These are phyloP conservation scores for Termitomyces heimii DNA, from an alignment of 768 basidiomycete species.

Conservation along the genomic window DNA sequence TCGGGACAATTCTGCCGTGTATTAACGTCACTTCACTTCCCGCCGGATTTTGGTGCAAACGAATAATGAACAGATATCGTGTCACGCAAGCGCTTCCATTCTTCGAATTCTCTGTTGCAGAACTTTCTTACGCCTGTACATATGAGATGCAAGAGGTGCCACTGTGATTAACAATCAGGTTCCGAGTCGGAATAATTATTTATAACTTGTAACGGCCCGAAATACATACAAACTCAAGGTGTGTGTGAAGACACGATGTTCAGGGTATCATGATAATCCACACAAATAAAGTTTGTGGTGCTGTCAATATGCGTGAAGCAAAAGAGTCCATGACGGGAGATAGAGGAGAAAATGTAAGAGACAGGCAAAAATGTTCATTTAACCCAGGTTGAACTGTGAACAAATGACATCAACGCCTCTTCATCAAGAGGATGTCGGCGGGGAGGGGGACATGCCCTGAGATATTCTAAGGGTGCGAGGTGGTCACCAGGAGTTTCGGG, in stretches of 20 bases:
- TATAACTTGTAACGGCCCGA: not conserved
- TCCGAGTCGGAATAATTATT: not conserved
- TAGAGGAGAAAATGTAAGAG: not conserved
- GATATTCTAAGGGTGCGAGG: constrained; percentile 61
- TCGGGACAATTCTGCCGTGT: not conserved
- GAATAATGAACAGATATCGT: not conserved
- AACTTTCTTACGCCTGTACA: not conserved
- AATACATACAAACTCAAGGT: not conserved
- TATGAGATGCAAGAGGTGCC: not conserved
- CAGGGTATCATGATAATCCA: not conserved
- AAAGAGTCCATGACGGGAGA: not conserved
- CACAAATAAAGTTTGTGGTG: not conserved
- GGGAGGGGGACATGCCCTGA: constrained; percentile 52
- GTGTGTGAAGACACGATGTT: not conserved
- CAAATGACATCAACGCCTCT: constrained; percentile 59
- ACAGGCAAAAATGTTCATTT: not conserved
- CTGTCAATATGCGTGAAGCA: not conserved
- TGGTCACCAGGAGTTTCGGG: constrained; percentile 12
- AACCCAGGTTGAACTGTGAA: constrained; percentile 16
- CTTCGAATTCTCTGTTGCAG: not conserved
- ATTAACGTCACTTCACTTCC: not conserved
- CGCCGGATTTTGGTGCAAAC: not conserved
- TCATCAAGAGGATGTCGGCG: constrained; percentile 69
- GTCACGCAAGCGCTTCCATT: not conserved
- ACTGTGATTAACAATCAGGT: not conserved